Evolutionary conservation across 495 filamentous ascomycete genomes (phyloP).

Genomic region (Chaetomium cochliodes): DNA sequence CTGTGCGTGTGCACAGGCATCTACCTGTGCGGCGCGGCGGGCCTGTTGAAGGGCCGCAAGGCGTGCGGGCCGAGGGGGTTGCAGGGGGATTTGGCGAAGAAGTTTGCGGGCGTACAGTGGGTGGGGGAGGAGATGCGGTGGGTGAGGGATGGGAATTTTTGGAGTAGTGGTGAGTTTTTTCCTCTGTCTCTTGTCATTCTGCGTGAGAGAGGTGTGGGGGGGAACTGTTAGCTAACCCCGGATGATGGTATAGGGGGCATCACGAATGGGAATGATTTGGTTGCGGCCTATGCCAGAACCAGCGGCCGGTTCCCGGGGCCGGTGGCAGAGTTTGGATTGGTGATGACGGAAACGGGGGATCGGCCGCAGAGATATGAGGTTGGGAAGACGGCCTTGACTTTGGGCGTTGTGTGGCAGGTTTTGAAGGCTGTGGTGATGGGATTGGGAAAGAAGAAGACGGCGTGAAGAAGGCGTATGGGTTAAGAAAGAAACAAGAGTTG

Average conservation of each 20-base stretch:
- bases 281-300: constrained; percentile 53
- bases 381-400: constrained; percentile 33
- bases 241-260: constrained; percentile 48
- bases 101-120: constrained; percentile 48
- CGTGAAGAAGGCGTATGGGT: neutral
- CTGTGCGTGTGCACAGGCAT: constrained; percentile 57
- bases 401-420: constrained; percentile 41
- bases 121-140: constrained; percentile 51
- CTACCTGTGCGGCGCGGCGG: constrained; percentile 49
- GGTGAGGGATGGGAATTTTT: constrained; percentile 58
- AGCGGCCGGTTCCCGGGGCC: constrained; percentile 45
- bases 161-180: constrained; percentile 54
- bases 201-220: too few relatives aligned
- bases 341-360: constrained; percentile 52
- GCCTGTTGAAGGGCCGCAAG: constrained; percentile 48
- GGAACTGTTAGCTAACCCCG: constrained; percentile 8
- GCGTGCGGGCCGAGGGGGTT: constrained; percentile 55
- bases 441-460: constrained; percentile 33
- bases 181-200: too few relatives aligned
- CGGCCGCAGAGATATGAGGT: constrained; percentile 46
- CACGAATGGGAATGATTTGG: constrained; percentile 63
- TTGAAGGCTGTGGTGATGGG: constrained; percentile 38
- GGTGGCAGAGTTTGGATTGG: constrained; percentile 49
- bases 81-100: constrained; percentile 43
- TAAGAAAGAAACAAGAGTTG: neutral